Base-by-base conservation (phyloP, 208 protist species). In the Leishmania lainsoni region DNA sequence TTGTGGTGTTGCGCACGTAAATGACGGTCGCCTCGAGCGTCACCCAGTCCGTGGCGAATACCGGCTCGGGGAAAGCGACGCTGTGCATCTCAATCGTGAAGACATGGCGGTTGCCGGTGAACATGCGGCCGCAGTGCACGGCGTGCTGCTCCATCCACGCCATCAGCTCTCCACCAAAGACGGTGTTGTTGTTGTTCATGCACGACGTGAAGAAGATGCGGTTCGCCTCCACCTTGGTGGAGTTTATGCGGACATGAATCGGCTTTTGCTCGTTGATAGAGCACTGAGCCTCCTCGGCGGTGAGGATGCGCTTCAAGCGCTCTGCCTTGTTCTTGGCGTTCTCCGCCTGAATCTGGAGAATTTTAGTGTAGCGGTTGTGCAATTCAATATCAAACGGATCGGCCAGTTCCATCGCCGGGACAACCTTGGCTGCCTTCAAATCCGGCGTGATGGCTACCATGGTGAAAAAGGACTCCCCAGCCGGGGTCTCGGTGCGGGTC, bases 171-270 rank as follows among this genome's bases (percentile, higher is more conserved):
- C 95, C 95, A 56, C 95, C 95, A 81, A 98, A 98, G 56, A 98
- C 93, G 66, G 95, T 98, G 83, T 97, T 95, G 90, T 98, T 97
- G 84, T 96, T 96, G 87, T 98, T 98, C 81, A 97, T 81, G 87
- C 90, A 90, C 0, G 92, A 89, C 16, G 87, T 87, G 70, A 97
- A 92, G 84, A 98, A 98, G 85, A 97, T 95, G 70, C 95, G 91
- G 81, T 97, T 91, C 22, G 93, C 92, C 56, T 87, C 73, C 35
- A 84, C 86, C 14, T 81, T 79, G 1, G 94, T 97, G 20, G 83
- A 78, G 22, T 58, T 68, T 54, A 98, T 94, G 12, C 84, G 49
- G 58, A 91, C 87, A 58, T 93, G 89, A 63, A 89, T 79, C 20
- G 70, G 72, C 87, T 97, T 96, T 10, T 35, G 65, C 42, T 71